A percentile compares a stretch with the other conserved stretches of the same genome.
Conservation (phyloP, 257 asterid species). For the Penstemon eatonii region DNA sequence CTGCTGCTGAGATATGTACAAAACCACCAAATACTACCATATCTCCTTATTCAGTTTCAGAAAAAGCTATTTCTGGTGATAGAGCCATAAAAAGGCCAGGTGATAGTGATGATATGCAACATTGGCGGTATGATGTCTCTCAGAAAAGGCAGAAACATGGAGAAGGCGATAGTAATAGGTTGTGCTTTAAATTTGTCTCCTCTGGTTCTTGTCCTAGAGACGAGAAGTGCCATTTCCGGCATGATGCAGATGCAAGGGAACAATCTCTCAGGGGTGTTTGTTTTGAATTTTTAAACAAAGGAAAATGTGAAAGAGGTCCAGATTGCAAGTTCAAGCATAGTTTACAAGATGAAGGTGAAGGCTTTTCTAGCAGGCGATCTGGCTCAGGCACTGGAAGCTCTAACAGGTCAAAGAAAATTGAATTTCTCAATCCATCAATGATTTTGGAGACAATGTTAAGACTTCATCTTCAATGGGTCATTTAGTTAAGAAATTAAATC, state of each 20-base stretch:
- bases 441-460: constrained; percentile 5
- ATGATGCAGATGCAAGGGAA: constrained; percentile 85
- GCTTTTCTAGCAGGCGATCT: constrained; percentile 47
- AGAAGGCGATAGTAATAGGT: constrained; percentile 58
- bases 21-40: constrained; percentile 77
- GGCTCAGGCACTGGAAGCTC: constrained; percentile 53
- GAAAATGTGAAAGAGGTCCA: constrained; percentile 92
- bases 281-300: constrained; percentile 93
- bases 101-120: constrained; percentile 68
- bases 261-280: constrained; percentile 90
- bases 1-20: constrained; percentile 61
- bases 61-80: constrained; percentile 41
- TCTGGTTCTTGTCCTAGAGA: constrained; percentile 94
- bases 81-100: constrained; percentile 56
- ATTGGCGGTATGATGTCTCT: constrained; percentile 92
- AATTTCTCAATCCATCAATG: constrained; percentile 18
- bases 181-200: constrained; percentile 84
- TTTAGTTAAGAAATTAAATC: neutral
- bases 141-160: constrained; percentile 80
- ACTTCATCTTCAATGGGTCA: constrained; percentile 14
- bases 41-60: constrained; percentile 58
- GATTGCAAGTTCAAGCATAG: constrained; percentile 87
- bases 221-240: constrained; percentile 78
- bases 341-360: constrained; percentile 67
- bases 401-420: constrained; percentile 47